Evolutionary conservation across 1,284 basidiomycete species (phyloP).

Genomic region (Moesziomyces globuligerus): DNA sequence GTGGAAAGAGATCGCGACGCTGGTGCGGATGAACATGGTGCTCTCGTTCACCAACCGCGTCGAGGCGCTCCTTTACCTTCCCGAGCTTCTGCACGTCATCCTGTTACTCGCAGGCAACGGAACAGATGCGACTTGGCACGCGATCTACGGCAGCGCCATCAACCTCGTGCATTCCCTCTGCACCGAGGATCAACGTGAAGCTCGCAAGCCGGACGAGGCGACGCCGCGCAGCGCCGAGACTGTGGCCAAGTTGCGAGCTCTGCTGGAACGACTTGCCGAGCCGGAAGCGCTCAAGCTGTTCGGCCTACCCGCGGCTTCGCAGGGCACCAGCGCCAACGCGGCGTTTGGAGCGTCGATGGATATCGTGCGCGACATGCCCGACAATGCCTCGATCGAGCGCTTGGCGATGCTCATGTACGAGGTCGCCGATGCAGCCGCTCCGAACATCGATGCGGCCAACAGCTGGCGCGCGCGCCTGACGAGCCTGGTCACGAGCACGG

Average conservation of each 20-base stretch:
- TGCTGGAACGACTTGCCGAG: slow-evolving; percentile 51
- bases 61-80: slow-evolving; percentile 59
- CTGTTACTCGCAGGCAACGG: slow-evolving; percentile 62
- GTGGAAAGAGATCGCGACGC: slow-evolving; percentile 64
- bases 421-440: slow-evolving; percentile 57
- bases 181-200: slow-evolving; percentile 58
- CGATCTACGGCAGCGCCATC: slow-evolving; percentile 61
- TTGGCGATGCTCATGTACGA: slow-evolving; percentile 58
- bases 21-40: slow-evolving; percentile 64
- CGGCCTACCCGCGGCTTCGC: slow-evolving; percentile 41
- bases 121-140: slow-evolving; percentile 54
- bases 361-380: slow-evolving; percentile 51
- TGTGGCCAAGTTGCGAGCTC: slow-evolving; percentile 40
- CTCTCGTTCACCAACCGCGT: slow-evolving; percentile 61
- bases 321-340: slow-evolving; percentile 19
- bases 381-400: slow-evolving; percentile 56
- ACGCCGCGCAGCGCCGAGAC: slow-evolving; percentile 41
- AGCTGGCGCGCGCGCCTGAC: slow-evolving; percentile 94
- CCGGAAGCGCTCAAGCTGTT: slow-evolving; percentile 54
- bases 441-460: slow-evolving; percentile 77
- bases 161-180: slow-evolving; percentile 64
- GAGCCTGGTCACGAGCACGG: slow-evolving; percentile 87
- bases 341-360: slow-evolving; percentile 44
- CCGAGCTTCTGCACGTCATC: slow-evolving; percentile 61
- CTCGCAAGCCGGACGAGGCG: slow-evolving; percentile 42